Percentiles rank a stretch among this genome's conserved stretches.
Evolutionary conservation across 2,329 filamentous ascomycete genomes (phyloP).

Genomic region (Aphanoascus verrucosus): DNA sequence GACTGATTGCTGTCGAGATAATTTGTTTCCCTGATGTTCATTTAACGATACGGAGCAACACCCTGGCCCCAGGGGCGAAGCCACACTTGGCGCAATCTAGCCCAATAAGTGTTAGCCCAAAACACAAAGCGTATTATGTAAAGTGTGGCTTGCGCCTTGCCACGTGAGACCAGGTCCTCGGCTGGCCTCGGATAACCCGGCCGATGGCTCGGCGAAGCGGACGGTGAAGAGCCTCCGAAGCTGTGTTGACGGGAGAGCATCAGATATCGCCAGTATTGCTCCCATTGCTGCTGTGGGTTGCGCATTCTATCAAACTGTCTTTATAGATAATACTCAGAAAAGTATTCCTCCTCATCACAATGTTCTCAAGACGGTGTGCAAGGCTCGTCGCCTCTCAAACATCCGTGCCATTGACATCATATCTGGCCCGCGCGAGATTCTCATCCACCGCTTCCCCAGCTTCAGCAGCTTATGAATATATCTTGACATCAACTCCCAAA

Average conservation of each 20-base stretch:
- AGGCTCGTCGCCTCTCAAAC: constrained; percentile 51
- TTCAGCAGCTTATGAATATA: constrained; percentile 58
- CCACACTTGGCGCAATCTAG: not conserved
- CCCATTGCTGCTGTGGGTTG: not conserved
- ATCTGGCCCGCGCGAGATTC: constrained; percentile 25
- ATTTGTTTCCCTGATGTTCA: not conserved
- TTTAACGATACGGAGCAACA: not conserved
- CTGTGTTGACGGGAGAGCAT: not conserved
- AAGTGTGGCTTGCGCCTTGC: not conserved
- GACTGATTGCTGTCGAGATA: not conserved
- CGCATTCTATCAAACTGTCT: constrained; percentile 27
- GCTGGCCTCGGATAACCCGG: constrained; percentile 21
- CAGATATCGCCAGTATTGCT: not conserved
- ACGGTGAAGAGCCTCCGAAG: not conserved
- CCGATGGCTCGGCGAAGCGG: not conserved
- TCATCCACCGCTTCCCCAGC: constrained; percentile 31
- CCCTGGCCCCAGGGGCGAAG: constrained; percentile 1
- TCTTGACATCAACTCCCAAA: constrained; percentile 70
- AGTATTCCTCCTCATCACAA: constrained; percentile 17
- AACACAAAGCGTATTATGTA: not conserved
- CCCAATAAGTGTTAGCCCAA: not conserved
- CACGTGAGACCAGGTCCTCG: constrained; percentile 15
- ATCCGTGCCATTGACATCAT: constrained; percentile 28
- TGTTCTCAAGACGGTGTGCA: constrained; percentile 42
- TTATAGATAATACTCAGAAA: constrained; percentile 34